Conservation (phyloP, 139 green algal species). For the Trebouxia sp. region DNA sequence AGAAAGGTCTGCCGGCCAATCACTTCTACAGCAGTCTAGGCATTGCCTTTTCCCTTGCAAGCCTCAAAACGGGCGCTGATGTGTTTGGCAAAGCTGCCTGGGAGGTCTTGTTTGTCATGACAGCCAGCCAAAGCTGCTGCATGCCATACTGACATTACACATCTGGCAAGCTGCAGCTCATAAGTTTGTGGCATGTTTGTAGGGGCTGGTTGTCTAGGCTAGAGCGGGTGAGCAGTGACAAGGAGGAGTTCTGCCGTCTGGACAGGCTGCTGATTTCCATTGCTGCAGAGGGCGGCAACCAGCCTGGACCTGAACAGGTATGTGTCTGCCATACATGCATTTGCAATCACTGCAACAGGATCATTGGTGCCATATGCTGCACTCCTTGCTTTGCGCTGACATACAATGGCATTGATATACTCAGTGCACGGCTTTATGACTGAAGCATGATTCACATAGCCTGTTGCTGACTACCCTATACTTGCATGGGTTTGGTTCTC, state of each 20-base stretch:
- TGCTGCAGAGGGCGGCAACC: slow-evolving; percentile 1
- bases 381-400: no score
- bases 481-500: no score
- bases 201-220: slow-evolving; percentile 25
- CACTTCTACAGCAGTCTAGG: background rate
- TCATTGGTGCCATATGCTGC: no score
- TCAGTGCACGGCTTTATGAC: background rate
- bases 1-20: background rate
- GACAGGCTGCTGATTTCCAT: slow-evolving; percentile 17
- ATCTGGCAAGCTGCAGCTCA: background rate
- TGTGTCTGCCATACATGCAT: background rate
- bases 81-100: no score
- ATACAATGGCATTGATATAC: no score
- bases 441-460: background rate
- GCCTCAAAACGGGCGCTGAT: no score
- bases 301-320: slow-evolving; percentile 11
- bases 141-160: background rate
- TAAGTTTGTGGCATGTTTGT: background rate
- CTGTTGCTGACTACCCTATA: background rate
- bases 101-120: no score
- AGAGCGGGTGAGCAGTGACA: slow-evolving; percentile 21
- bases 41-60: no score
- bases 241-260: slow-evolving; percentile 25
- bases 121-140: no score
- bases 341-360: no score